Evolutionary conservation across 2,329 filamentous ascomycete species (phyloP).

Genomic region (Fonsecaea erecta): DNA sequence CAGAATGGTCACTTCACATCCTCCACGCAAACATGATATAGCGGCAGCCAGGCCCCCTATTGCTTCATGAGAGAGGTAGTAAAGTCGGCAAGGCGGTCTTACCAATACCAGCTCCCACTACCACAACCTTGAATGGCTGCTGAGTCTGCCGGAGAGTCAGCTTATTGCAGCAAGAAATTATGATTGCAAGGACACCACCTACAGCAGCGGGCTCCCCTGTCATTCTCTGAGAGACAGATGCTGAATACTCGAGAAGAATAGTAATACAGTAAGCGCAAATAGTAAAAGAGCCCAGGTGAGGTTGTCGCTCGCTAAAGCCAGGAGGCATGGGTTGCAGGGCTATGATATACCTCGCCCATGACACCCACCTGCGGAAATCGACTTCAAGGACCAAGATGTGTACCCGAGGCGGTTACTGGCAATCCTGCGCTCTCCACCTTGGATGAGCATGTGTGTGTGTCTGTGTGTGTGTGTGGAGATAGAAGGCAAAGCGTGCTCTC

Average conservation of each 20-base stretch:
- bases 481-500: not conserved
- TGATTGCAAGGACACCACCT: not conserved
- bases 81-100: not conserved
- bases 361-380: not conserved
- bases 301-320: not conserved
- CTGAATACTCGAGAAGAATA: not conserved
- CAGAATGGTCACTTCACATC: conserved; percentile 17
- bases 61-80: not conserved
- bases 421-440: not conserved
- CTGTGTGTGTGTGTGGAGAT: too few relatives aligned
- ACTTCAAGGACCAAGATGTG: not conserved
- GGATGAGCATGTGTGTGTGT: not conserved
- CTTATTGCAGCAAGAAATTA: not conserved
- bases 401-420: not conserved
- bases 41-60: conserved; percentile 23
- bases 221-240: not conserved
- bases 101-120: conserved; percentile 22
- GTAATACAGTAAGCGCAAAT: not conserved
- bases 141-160: conserved; percentile 1
- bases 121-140: conserved; percentile 15
- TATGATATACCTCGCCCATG: not conserved
- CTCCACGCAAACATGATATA: conserved; percentile 17
- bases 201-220: not conserved
- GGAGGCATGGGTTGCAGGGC: not conserved
- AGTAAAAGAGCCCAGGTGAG: not conserved